Evolutionary conservation across 305 asterid genomes (phyloP), one percentile per base, ranked within the genome.

Genomic region (Solanum chacoense): DNA sequence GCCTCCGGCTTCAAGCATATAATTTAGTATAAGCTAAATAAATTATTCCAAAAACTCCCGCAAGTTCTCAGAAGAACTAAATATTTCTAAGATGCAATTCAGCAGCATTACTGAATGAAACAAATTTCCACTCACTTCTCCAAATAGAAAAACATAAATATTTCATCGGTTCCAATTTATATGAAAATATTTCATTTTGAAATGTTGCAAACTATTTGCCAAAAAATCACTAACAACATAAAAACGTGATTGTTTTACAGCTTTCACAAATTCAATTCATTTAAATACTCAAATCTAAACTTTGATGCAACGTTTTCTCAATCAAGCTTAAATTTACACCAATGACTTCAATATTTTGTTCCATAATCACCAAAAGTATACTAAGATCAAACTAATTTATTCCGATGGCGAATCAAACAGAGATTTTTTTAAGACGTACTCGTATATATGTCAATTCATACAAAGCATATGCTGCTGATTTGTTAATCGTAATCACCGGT

Each of bases 391-490:
- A 80, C 84, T 36, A 36, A 36, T 37, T 38, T 79, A 79, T 50
- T 31, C 16, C 73, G 3, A 3, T 31, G 22, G n/a, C 73, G 13
- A 50, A 22, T 50, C 87, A 55, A 81, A 83, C 8, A 50, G 3
- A 31, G 0, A 5, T 29, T 20, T 32, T 31, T 45, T 55, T 42
- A 4, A 31, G 86, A 89, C 95, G 32, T 94, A 96, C 99, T 77
- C 98, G 90, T 88, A 96, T 92, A 87, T 97, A 96, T 34, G 97
- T 94, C 93, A 97, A 90, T 59, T 95, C 95, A 89, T 94, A 97
- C 78, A 95, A 89, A n/a, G 96, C 98, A 91, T 93, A 97, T 35
- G 95, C 99, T 65, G 99, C 95, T 16, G 99, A 94, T 80, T 97
- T 97, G 76, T 95, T 93, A 77, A 97, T 91, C 10, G 98, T 96